Evolutionary conservation across 2,329 filamentous ascomycete genomes (phyloP).

Genomic region (Hymenoscyphus occultus): DNA sequence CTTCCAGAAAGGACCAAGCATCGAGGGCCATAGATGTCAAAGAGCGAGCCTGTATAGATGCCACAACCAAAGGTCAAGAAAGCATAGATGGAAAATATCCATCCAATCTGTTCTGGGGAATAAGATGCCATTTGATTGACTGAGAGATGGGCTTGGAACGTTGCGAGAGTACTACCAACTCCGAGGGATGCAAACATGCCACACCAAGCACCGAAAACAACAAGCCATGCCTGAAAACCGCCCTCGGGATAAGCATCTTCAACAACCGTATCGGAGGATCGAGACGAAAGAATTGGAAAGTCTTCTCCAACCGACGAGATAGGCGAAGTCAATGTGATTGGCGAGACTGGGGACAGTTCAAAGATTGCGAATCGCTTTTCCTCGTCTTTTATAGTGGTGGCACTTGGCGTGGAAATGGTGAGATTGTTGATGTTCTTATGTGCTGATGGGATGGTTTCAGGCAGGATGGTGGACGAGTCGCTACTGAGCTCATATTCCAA

Average conservation of each 20-base stretch:
- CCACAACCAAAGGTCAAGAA: slow-evolving; percentile 69
- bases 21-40: slow-evolving; percentile 63
- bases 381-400: no score
- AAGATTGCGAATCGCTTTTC: no score
- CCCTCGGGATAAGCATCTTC: slow-evolving; percentile 60
- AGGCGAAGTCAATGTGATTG: no score
- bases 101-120: slow-evolving; percentile 54
- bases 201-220: slow-evolving; percentile 64
- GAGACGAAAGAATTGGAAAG: slow-evolving; percentile 7
- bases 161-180: slow-evolving; percentile 60
- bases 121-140: slow-evolving; percentile 58
- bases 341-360: no score
- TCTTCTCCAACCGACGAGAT: no score
- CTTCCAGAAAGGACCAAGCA: slow-evolving; percentile 31
- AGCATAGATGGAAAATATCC: slow-evolving; percentile 58
- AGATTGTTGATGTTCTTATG: no score
- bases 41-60: slow-evolving; percentile 66
- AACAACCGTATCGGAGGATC: slow-evolving; percentile 20
- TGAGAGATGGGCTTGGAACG: slow-evolving; percentile 60
- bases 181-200: slow-evolving; percentile 61
- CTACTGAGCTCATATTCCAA: no score
- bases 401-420: no score
- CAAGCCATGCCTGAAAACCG: slow-evolving; percentile 60
- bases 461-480: no score
- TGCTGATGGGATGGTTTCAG: no score